Base-by-base conservation (phyloP, 768 basidiomycete species). In the Kwoniella dendrophila region DNA sequence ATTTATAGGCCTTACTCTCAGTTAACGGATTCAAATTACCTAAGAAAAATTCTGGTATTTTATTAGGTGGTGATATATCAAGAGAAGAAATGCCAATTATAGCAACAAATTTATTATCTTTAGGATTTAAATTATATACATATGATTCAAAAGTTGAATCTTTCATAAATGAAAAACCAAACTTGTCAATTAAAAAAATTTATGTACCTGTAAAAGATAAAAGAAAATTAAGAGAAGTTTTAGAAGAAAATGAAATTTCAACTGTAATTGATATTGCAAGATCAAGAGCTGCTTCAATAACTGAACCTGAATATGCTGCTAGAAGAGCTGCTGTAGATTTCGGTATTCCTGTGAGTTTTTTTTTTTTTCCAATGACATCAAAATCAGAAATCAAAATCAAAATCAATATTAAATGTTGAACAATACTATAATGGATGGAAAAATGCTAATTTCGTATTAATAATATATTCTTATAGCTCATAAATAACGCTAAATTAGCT, bases 181-280 rank as follows among this genome's bases (percentile, higher is more conserved):
- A 80, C 81, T 12, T 90, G 86, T 59, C 66, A 7, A 74, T 74
- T 56, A 89, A 92, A 82, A 88, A 88, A 62, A 97, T 99, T 73
- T 86, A 92, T 81, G 95, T 99, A 88, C 96, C 96, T 4, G 89
- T 89, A 51, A 87, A 90, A 66, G 96, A 99, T 81, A 98, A 99
- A 84, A 85, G 96, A 49, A 92, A 90, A 79, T 83, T 98, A 16
- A 88, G 91, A 34, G 88, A 92, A 77, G 95, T 95, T 12, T 94
- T 80, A 27, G 79, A 80, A 78, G 90, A 95, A 79, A 89, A 88
- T 78, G 90, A 97, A 68, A 95, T 99, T 70, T 89, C 92, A 73
- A 88, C 87, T 48, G 96, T 99, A 43, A 86, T 98, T 80, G 97
- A 98, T 81, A 84, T 99, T 53, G 88, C 95, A 11, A 86, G 87